Evolutionary conservation across 2,329 filamentous ascomycete genomes (phyloP).

Genomic region (Neofusicoccum cordaticola): DNA sequence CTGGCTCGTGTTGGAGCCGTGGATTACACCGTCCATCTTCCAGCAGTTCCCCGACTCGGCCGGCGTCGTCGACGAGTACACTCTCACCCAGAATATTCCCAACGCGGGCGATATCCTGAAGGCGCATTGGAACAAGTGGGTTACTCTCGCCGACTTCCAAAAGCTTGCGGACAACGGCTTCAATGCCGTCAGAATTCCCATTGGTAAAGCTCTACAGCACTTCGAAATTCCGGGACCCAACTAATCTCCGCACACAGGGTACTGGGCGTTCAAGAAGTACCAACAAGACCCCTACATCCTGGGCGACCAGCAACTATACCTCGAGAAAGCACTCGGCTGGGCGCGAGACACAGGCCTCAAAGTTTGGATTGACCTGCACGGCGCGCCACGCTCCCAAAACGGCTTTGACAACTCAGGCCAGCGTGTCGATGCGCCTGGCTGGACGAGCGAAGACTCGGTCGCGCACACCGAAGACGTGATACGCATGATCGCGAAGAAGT

Average conservation of each 20-base stretch:
- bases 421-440: constrained; percentile 41
- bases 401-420: constrained; percentile 63
- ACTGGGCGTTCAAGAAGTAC: constrained; percentile 56
- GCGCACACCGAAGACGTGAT: constrained; percentile 55
- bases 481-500: constrained; percentile 58
- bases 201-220: constrained; percentile 31
- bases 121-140: constrained; percentile 53
- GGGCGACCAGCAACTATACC: constrained; percentile 49
- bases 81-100: constrained; percentile 49
- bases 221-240: neutral
- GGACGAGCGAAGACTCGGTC: constrained; percentile 49
- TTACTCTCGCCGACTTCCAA: constrained; percentile 52
- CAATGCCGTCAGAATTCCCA: constrained; percentile 58
- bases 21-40: constrained; percentile 60
- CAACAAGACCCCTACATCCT: constrained; percentile 50
- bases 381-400: constrained; percentile 52
- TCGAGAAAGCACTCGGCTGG: constrained; percentile 58
- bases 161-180: constrained; percentile 57
- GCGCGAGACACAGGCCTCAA: constrained; percentile 52
- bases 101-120: constrained; percentile 42
- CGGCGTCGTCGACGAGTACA: constrained; percentile 51
- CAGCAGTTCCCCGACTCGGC: constrained; percentile 28
- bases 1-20: constrained; percentile 51
- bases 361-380: constrained; percentile 59
- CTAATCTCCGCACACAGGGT: constrained; percentile 32